Percentiles rank a stretch among this genome's conserved stretches.
Conservation (phyloP, 176 grass and related monocot species). For the Musa itinerans region DNA sequence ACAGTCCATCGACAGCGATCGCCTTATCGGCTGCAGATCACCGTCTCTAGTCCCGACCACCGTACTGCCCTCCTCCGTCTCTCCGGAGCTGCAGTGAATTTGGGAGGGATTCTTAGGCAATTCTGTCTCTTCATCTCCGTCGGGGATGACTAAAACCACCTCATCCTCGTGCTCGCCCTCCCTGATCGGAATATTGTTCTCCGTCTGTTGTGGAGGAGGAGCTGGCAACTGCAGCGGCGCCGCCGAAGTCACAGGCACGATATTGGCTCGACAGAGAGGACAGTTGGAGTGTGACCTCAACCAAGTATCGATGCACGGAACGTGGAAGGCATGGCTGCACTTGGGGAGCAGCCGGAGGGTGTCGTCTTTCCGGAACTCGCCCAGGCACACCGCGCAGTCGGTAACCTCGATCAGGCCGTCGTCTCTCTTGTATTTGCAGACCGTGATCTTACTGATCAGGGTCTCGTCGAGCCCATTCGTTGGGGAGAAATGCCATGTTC, state of each 20-base stretch:
- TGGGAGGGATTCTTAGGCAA: neutral
- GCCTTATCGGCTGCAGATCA: neutral
- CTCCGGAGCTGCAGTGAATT: neutral
- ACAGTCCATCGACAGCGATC: neutral
- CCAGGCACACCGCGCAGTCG: slow-evolving; percentile 6
- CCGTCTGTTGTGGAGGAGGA: neutral
- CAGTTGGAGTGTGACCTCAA: neutral
- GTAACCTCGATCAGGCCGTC: neutral
- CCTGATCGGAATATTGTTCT: neutral
- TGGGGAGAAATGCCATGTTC: neutral
- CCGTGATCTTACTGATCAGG: slow-evolving; percentile 9
- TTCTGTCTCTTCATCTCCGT: neutral
- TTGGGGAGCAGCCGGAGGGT: slow-evolving; percentile 1
- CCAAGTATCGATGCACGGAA: slow-evolving; percentile 4
- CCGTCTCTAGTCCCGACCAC: neutral
- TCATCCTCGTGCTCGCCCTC: neutral
- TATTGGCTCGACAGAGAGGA: slow-evolving; percentile 8
- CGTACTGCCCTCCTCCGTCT: neutral
- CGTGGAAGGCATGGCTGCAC: slow-evolving; percentile 5
- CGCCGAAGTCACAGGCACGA: neutral
- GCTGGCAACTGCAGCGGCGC: neutral
- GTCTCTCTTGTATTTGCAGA: neutral
- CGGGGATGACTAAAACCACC: neutral
- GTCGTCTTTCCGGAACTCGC: slow-evolving; percentile 6
- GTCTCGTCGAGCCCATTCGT: neutral